phyloP scores from a whole-genome alignment of 2,329 filamentous ascomycete species.

The Trichophyton benhamiae region DNA sequence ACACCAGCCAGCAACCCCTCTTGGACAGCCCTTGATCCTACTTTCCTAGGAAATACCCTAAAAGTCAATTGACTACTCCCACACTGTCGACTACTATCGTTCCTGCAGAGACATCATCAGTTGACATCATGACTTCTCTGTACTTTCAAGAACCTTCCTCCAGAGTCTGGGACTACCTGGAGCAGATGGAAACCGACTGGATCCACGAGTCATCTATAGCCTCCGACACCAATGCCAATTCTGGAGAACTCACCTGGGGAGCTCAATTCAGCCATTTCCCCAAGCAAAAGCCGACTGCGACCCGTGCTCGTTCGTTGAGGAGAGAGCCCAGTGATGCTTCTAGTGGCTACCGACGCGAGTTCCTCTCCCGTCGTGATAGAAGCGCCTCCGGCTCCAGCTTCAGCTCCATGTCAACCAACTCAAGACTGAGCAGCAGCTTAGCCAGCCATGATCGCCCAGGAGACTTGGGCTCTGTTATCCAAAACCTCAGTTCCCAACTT shows the following conservation, averaged over 20 bases:
- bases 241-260: neutral
- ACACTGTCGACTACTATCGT: neutral
- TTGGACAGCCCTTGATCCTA: neutral
- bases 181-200: neutral
- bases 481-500: neutral
- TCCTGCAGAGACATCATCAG: neutral
- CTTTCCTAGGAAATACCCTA: neutral
- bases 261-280: neutral
- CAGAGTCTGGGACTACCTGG: neutral
- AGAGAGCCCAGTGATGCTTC: neutral
- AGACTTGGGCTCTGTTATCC: neutral
- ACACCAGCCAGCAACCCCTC: neutral
- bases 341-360: neutral
- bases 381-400: neutral
- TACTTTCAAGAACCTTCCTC: neutral
- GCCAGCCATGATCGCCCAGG: neutral
- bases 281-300: neutral
- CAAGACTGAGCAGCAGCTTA: neutral
- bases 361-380: neutral
- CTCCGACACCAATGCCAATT: neutral
- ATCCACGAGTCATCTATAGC: neutral
- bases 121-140: neutral
- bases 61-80: neutral
- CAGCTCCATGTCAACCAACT: neutral
- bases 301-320: neutral